These are phyloP conservation scores for Phyllosticta citribraziliensis DNA, from an alignment of 2,329 filamentous ascomycete genomes.

Conservation along the genomic window DNA sequence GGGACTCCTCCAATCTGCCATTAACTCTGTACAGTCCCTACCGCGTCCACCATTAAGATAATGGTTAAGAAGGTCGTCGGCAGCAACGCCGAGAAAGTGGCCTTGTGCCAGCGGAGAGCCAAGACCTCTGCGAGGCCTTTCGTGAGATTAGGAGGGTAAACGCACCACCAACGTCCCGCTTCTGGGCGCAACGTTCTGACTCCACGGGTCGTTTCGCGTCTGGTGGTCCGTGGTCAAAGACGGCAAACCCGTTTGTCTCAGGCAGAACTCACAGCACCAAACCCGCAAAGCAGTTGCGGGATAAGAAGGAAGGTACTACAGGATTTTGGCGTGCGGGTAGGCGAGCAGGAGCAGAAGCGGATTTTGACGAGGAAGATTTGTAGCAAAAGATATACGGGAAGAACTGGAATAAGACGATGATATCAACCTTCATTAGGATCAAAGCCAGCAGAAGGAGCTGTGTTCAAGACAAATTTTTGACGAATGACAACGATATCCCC, in stretches of 20 bases:
- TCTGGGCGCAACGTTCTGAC: background rate
- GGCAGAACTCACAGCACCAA: background rate
- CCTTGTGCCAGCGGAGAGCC: background rate
- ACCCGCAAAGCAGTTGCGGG: background rate
- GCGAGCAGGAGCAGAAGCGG: background rate
- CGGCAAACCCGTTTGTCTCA: background rate
- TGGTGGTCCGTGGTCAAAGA: background rate
- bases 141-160: background rate
- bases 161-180: background rate
- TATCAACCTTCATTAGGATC: background rate
- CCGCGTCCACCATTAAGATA: background rate
- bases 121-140: background rate
- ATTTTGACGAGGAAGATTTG: background rate
- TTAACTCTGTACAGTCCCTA: background rate
- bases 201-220: background rate
- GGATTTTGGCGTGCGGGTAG: too few relatives aligned
- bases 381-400: background rate
- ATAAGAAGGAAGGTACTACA: background rate
- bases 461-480: background rate
- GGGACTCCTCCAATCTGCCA: background rate
- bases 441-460: background rate
- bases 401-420: background rate
- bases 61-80: background rate
- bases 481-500: background rate
- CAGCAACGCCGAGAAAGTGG: background rate